These are phyloP conservation scores for Nakazawaea wyomingensis DNA, from an alignment of 805 yeast species.

Conservation along the genomic window DNA sequence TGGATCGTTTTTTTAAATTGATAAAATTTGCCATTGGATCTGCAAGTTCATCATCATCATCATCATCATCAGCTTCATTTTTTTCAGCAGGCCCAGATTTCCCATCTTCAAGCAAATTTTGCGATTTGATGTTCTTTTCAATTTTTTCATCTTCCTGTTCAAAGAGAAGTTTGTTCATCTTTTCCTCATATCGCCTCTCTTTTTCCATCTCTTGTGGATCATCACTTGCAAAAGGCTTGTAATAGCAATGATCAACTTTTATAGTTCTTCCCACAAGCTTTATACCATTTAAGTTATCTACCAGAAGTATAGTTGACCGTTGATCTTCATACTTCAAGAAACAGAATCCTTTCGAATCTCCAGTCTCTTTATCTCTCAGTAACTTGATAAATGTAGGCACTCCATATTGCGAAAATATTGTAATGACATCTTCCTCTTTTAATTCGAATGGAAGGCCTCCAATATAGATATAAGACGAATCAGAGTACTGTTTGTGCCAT, in stretches of 20 bases:
- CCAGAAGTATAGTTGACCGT: constrained; percentile 74
- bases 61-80: constrained; percentile 23
- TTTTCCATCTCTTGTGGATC: constrained; percentile 36
- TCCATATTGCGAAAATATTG: constrained; percentile 86
- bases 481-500: constrained; percentile 84
- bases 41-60: constrained; percentile 26
- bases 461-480: constrained; percentile 73
- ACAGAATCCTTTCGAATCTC: constrained; percentile 70
- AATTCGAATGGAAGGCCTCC: constrained; percentile 63
- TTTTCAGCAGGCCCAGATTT: too few relatives aligned
- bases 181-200: constrained; percentile 41
- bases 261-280: constrained; percentile 38
- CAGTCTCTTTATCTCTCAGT: constrained; percentile 59
- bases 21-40: constrained; percentile 32
- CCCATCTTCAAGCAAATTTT: background rate
- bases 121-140: too few relatives aligned
- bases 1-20: background rate
- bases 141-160: constrained; percentile 9
- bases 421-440: constrained; percentile 69
- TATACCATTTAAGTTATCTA: constrained; percentile 81
- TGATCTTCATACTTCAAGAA: constrained; percentile 81
- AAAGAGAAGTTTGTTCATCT: constrained; percentile 26
- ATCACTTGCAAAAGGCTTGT: constrained; percentile 31
- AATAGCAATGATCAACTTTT: constrained; percentile 70
- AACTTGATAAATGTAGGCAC: constrained; percentile 72